Base-by-base conservation (phyloP, 352 stramenopile species). In the Blastocystis sp. region DNA sequence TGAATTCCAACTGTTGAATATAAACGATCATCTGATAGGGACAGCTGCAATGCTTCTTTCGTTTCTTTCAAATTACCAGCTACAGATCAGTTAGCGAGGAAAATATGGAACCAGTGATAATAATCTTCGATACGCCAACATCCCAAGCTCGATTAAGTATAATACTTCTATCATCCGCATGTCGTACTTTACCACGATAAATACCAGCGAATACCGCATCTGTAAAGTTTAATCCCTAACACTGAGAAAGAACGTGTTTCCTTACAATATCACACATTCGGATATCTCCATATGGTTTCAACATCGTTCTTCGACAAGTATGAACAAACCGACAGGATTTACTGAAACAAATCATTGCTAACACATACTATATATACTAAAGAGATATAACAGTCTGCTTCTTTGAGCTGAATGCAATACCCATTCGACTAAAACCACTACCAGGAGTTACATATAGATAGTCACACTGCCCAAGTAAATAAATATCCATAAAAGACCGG, bases 1-100 rank as follows among this genome's bases (percentile, higher is more conserved):
- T 95, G 93, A 24, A 95, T 93, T 15, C 81, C 81, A 44, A 90
- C 66, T 5, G 81, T 90, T 30, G 81, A 75, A 24, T 87, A 90
- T 6, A 90, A 42, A 33, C 81, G 81, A 15, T 24, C 33, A 84
- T 90, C 81, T 40, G 37, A 56, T 33, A 40, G 42, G 19, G 81
- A 42, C 27, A 90, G 42, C 1, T 30, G 53, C 11, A 90, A 54
- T 9, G 81, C 64, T 44, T 80, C 40, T 11, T 57, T 62, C 5
- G 81, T 53, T 69, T 90, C 66, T 24, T 87, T 11, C 22, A 73
- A n/a, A 69, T 79, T 90, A 15, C 81, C 81, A 56, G 81, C 73
- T 84, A 66, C 30, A 84, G 17, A n/a, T 84, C 17, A 69, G 4
- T 13, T 9, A 84, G 22, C 22, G 35, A 17, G 48, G 13, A 51